A percentile compares a stretch with the other conserved stretches of the same genome.
Conservation (phyloP, 1,139 yeast species). For the Casaregolazyma lundiana region DNA sequence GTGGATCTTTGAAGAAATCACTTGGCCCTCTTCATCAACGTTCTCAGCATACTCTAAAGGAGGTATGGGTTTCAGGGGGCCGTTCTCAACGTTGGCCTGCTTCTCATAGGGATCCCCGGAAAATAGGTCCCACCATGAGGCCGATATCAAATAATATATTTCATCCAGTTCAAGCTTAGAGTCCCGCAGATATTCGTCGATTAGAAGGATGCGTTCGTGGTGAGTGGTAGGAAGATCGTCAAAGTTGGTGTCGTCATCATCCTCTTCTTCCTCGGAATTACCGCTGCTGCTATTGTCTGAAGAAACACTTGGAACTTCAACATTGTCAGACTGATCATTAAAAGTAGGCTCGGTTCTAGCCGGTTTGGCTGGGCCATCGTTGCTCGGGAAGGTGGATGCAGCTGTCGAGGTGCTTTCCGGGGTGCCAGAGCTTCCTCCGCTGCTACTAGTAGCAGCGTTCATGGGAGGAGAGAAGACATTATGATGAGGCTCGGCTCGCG, state of each 20-base stretch:
- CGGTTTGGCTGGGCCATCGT: background rate
- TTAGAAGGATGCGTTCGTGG: constrained; percentile 5
- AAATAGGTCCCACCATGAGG: constrained; percentile 12
- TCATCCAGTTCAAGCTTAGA: constrained; percentile 5
- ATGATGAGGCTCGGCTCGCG: background rate
- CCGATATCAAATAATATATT: constrained; percentile 8
- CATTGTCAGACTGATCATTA: background rate
- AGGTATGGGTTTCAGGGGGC: background rate
- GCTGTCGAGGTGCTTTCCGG: background rate
- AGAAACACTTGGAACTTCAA: background rate
- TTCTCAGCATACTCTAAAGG: constrained; percentile 9
- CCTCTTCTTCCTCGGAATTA: background rate
- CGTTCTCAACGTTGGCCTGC: background rate
- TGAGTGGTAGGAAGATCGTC: constrained; percentile 6
- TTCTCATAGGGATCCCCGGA: constrained; percentile 4
- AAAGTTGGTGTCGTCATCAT: constrained; percentile 3
- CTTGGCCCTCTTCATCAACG: constrained; percentile 9
- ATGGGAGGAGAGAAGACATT: background rate
- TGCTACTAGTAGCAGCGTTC: background rate
- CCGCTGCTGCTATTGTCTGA: background rate
- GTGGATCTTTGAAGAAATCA: constrained; percentile 11
- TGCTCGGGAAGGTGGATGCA: background rate
- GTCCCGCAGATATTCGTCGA: constrained; percentile 6
- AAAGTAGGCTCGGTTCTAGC: background rate
- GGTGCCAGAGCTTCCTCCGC: background rate